phyloP scores from a whole-genome alignment of 1,139 yeast genomes.

The Diutina siamensis region DNA sequence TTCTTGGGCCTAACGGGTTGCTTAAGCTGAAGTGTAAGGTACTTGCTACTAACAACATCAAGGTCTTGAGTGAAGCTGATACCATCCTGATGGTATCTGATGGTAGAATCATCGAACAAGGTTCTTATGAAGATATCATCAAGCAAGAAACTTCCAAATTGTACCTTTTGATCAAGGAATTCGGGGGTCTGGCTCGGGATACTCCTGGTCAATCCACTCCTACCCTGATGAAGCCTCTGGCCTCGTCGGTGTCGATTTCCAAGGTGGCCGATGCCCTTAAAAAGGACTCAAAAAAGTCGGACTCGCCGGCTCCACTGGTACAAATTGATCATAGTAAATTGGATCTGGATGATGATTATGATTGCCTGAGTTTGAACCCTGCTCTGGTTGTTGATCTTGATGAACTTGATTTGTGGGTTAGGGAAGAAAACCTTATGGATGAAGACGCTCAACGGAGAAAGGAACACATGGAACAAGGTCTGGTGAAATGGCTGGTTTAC shows the following conservation, averaged over 20 bases:
- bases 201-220: neutral
- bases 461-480: conserved; percentile 88
- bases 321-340: conserved; percentile 14
- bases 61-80: conserved; percentile 73
- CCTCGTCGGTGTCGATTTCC: conserved; percentile 6
- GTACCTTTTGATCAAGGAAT: conserved; percentile 57
- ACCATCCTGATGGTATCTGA: conserved; percentile 59
- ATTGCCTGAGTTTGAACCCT: conserved; percentile 44
- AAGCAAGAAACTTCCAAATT: conserved; percentile 44
- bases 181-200: conserved; percentile 29
- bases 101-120: conserved; percentile 74
- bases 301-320: conserved; percentile 1
- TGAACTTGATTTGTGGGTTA: conserved; percentile 20
- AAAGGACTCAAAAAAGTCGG: neutral
- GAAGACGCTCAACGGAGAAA: conserved; percentile 34
- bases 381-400: conserved; percentile 55
- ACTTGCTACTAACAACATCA: conserved; percentile 81
- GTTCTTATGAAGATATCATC: conserved; percentile 50
- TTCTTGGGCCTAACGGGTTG: conserved; percentile 73
- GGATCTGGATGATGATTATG: conserved; percentile 25
- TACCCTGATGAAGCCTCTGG: conserved; percentile 8
- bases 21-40: conserved; percentile 66
- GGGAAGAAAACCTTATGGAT: conserved; percentile 22
- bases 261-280: neutral
- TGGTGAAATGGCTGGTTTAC: conserved; percentile 86